These are phyloP conservation scores for Paspalum vaginatum DNA, from an alignment of 176 grass and related monocot species.

Conservation along the genomic window DNA sequence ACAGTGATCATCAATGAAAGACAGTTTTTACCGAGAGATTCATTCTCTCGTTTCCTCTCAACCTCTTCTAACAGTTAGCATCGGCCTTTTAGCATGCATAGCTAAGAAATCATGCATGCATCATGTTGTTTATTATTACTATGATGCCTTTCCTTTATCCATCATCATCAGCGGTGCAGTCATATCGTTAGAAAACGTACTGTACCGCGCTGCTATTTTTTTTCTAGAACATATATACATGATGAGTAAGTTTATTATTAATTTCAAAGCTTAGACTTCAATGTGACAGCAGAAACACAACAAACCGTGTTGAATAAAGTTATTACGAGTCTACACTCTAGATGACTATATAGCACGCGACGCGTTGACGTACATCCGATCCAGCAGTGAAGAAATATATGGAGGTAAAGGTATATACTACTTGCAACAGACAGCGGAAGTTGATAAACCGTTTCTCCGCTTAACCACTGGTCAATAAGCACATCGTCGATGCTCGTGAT, in stretches of 20 bases:
- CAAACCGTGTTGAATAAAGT: background rate
- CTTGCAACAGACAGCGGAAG: background rate
- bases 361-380: slow-evolving; percentile 2
- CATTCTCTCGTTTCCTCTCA: too few relatives aligned
- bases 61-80: too few relatives aligned
- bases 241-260: background rate
- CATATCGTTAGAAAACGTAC: background rate
- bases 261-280: background rate
- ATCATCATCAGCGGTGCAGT: background rate
- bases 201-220: background rate
- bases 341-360: background rate
- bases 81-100: too few relatives aligned
- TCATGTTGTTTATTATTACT: too few relatives aligned
- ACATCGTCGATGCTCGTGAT: background rate
- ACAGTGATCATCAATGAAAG: too few relatives aligned
- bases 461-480: background rate
- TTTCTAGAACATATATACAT: slow-evolving; percentile 4
- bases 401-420: background rate
- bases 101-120: too few relatives aligned
- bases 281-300: background rate
- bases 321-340: background rate
- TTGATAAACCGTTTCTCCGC: background rate
- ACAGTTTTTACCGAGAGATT: too few relatives aligned
- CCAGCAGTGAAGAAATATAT: background rate
- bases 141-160: too few relatives aligned